Conservation (phyloP, 495 filamentous ascomycete genomes). For the Penicillium nucicola region DNA sequence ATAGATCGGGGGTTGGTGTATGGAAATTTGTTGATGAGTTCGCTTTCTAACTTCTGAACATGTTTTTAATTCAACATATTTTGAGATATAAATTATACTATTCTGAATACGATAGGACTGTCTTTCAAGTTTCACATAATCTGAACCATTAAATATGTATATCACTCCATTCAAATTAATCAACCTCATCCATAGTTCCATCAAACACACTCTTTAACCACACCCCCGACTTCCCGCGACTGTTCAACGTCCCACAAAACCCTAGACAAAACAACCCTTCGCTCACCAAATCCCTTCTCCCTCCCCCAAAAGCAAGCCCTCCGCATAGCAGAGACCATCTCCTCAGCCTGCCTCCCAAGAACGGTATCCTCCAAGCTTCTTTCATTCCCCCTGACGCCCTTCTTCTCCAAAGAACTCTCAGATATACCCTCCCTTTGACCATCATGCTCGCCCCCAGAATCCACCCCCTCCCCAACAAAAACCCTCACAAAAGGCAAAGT, state of each 20-base stretch:
- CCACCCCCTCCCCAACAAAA: conserved; percentile 4
- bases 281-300: conserved; percentile 33
- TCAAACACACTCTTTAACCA: conserved; percentile 23
- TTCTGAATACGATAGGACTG: no score
- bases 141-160: no score
- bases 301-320: conserved; percentile 41
- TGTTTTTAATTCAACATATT: no score
- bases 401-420: neutral
- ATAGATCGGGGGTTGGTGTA: neutral
- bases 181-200: conserved; percentile 5
- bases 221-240: conserved; percentile 8
- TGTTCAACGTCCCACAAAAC: neutral
- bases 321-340: conserved; percentile 40
- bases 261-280: conserved; percentile 23
- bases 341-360: conserved; percentile 30
- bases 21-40: neutral
- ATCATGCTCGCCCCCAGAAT: neutral
- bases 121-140: no score
- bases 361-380: conserved; percentile 10
- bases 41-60: neutral
- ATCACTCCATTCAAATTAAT: neutral
- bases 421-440: no score
- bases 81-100: no score
- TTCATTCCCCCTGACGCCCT: neutral
- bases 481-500: conserved; percentile 34